Conservation (phyloP, 495 filamentous ascomycete species). For the Penicillium mononematosum region DNA sequence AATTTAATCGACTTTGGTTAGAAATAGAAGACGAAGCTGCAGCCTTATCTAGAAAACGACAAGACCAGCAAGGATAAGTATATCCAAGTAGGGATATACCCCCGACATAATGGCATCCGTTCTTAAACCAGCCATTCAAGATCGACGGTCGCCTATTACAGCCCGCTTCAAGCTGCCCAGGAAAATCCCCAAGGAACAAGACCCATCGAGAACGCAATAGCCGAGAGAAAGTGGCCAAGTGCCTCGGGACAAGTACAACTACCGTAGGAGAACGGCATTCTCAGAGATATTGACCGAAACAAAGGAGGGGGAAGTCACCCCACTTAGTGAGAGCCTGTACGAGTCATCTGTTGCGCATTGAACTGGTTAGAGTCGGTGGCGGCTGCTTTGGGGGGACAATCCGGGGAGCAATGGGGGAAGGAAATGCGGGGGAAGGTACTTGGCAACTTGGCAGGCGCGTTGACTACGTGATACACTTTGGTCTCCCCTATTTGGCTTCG, state of each 20-base stretch:
- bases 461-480: not conserved
- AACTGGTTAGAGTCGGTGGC: not conserved
- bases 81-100: not conserved
- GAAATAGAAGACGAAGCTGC: not conserved
- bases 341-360: not conserved
- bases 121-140: conserved; percentile 1
- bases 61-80: conserved; percentile 1
- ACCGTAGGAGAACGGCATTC: not conserved
- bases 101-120: not conserved
- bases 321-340: not conserved
- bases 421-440: conserved; percentile 18
- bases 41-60: not conserved
- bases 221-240: conserved; percentile 18
- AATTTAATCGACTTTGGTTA: not conserved
- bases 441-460: conserved; percentile 6
- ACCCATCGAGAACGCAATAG: conserved; percentile 10
- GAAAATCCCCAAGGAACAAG: not conserved
- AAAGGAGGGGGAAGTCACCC: conserved; percentile 5
- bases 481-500: too few relatives aligned
- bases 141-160: not conserved
- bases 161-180: not conserved
- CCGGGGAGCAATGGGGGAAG: conserved; percentile 4
- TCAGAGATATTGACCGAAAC: conserved; percentile 8
- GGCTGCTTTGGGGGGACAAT: conserved; percentile 5
- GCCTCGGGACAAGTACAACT: conserved; percentile 18